Conservation (phyloP, 2,329 filamentous ascomycete species). For the Alternaria atra region DNA sequence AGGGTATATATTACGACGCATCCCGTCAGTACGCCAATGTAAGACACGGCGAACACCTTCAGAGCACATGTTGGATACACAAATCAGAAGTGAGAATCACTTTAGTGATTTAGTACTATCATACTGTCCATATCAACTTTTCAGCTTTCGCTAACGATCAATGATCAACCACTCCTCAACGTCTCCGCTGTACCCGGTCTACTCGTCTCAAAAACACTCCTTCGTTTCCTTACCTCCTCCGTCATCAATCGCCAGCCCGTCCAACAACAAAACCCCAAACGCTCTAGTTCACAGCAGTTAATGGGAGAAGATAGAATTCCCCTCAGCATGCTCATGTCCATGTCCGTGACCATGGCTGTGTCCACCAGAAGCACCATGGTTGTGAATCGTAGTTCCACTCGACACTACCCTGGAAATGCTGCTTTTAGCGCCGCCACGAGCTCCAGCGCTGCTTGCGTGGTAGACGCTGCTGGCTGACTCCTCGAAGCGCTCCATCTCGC, state of each 20-base stretch:
- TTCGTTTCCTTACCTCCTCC: neutral
- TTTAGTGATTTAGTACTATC: neutral
- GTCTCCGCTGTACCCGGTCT: neutral
- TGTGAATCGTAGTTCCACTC: slow-evolving; percentile 26
- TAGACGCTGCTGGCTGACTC: slow-evolving; percentile 28
- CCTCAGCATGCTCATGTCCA: slow-evolving; percentile 6
- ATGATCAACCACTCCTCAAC: neutral
- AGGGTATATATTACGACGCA: too few relatives aligned
- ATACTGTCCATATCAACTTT: neutral
- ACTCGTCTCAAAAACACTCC: slow-evolving; percentile 1
- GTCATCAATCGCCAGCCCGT: neutral
- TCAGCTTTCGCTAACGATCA: neutral
- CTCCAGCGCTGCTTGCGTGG: slow-evolving; percentile 12
- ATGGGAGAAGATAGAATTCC: slow-evolving; percentile 16
- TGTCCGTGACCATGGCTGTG: slow-evolving; percentile 8
- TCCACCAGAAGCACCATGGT: slow-evolving; percentile 16
- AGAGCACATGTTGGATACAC: neutral
- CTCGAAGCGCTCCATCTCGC: slow-evolving; percentile 34
- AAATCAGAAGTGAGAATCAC: neutral
- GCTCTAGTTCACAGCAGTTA: neutral
- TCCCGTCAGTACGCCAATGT: neutral
- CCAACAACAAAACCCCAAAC: slow-evolving; percentile 3
- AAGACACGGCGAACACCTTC: neutral
- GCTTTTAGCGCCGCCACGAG: slow-evolving; percentile 14
- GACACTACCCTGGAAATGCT: slow-evolving; percentile 21